Base-by-base conservation (phyloP, 2,329 filamentous ascomycete species). In the Leptodontidium sp. region DNA sequence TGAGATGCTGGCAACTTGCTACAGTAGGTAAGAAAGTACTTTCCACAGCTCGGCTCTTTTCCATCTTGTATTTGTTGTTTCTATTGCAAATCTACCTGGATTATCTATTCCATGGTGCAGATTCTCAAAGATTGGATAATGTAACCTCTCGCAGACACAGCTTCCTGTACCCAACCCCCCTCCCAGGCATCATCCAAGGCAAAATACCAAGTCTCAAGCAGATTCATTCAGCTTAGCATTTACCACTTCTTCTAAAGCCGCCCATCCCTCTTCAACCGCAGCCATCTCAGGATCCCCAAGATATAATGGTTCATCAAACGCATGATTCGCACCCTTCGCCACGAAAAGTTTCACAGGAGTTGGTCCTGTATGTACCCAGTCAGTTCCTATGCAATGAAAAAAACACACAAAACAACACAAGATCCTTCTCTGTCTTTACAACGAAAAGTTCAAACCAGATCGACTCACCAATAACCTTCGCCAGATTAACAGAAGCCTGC, bases 391-490 rank as follows among this genome's bases (percentile, higher is more conserved):
- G 1, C 21, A 3, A 15, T 15, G 12, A 35, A 8, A 14, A 24
- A 29, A 40, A 12, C 38, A 40, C 7, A 40, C 38, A 53, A 21
- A 29, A 26, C 24, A 53, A 21, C 21, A 21, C 21, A 21, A 21
- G 21, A 21, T 21, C 21, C 15, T n/a, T 43, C 47, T 43, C 49
- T 21, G 26, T n/a, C 29, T 12, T 12, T 40, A 24, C 4, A 38
- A 11, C 8, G 24, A 45, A 50, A n/a, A 15, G 4, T 43, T 15
- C n/a, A 24, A 7, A 11, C 35, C 4, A 64, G 24, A 55, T n/a
- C 38, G 24, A 61, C 55, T 59, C 35, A 66, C 65, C 62, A 55
- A 68, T 66, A 17, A 49, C 57, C 14, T 45, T 38, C 24, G 59
- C 24, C 24, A 66, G 11, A 9, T 62, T 61, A 14, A 17, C 21